Base-by-base conservation (phyloP, 1,284 basidiomycete genomes). In the Chondrostereum purpureum region DNA sequence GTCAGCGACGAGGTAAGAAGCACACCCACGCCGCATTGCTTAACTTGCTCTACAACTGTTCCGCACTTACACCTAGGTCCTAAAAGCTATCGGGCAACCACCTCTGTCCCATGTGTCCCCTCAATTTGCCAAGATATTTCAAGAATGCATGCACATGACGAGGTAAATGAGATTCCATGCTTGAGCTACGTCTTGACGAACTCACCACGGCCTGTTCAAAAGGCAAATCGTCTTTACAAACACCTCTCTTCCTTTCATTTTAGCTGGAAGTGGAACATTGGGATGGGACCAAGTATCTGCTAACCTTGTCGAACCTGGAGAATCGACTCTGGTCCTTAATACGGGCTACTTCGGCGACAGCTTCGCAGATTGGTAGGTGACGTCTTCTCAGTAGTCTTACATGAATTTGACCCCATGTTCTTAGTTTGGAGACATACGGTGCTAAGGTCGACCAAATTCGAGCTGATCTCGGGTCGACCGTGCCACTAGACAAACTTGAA, bases 221-320 rank as follows among this genome's bases (percentile, higher is more conserved):
- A 85, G 88, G 51, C 70, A 88, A 45, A 80, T 95, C 3, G 66
- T 96, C 38, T 81, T 83, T 65, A 83, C 92, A 33, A 74, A 79
- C 48, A 69, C 72, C 24, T 86, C 75, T 1, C 94, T 96, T 61
- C 88, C 91, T 1, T 89, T 98, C 70, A 69, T 97, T 55, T 86
- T 96, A 45, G 83, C 92, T 22, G 95, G 95, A 2, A 89, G 85
- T 41, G 94, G 94, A n/a, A 98, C 94, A 2, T 71, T 98, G 33
- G 94, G 94, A 22, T 96, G 94, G 92, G 84, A 88, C 60, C 83
- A 88, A 77, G 83, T 89, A 33, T 80, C 83, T 0, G 77, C 88
- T 19, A 96, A 97, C 64, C 73, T 96, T 38, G 70, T 95, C 18
- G 82, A 87, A 65, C 74, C 78, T 1, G 88, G 83, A 42, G 90